These are phyloP conservation scores for Trichosporon coremiiforme DNA, from an alignment of 1,284 basidiomycete genomes.

Conservation along the genomic window DNA sequence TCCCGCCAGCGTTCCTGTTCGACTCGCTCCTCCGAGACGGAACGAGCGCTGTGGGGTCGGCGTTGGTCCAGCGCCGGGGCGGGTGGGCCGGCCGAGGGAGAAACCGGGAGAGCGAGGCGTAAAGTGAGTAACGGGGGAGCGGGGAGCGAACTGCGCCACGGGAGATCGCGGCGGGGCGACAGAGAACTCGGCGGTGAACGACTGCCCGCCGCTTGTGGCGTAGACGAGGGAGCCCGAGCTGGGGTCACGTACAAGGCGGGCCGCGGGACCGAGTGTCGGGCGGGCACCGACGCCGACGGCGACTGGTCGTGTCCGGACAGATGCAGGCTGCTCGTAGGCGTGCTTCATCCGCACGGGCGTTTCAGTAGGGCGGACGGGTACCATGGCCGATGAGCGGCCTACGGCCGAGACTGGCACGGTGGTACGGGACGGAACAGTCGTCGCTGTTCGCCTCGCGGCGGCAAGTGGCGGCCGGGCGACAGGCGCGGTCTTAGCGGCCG, in stretches of 20 bases:
- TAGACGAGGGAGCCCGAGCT: constrained; percentile 1
- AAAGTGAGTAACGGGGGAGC: neutral
- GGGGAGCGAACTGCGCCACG: constrained; percentile 20
- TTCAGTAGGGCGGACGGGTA: neutral
- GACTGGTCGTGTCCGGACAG: neutral
- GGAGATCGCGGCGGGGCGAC: neutral
- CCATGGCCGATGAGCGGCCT: neutral
- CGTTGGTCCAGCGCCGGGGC: constrained; percentile 14
- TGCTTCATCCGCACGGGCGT: constrained; percentile 6
- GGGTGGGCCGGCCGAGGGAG: constrained; percentile 18
- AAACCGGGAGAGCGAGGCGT: neutral
- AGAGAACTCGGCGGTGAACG: neutral
- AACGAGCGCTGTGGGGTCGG: constrained; percentile 20
- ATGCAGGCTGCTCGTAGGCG: neutral
- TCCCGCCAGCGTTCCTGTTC: neutral
- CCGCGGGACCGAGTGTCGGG: constrained; percentile 19
- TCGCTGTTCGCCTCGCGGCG: neutral
- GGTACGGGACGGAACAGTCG: neutral
- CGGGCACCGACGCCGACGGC: neutral
- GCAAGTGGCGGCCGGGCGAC: neutral
- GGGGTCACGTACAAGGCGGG: constrained; percentile 18
- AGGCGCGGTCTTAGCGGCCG: neutral
- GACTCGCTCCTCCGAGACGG: neutral
- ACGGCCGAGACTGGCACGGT: neutral
- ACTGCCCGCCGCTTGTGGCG: neutral